Evolutionary conservation across 1,139 yeast species (phyloP), one percentile per base, ranked within the genome.

Genomic region (Magnusiomyces ingens): DNA sequence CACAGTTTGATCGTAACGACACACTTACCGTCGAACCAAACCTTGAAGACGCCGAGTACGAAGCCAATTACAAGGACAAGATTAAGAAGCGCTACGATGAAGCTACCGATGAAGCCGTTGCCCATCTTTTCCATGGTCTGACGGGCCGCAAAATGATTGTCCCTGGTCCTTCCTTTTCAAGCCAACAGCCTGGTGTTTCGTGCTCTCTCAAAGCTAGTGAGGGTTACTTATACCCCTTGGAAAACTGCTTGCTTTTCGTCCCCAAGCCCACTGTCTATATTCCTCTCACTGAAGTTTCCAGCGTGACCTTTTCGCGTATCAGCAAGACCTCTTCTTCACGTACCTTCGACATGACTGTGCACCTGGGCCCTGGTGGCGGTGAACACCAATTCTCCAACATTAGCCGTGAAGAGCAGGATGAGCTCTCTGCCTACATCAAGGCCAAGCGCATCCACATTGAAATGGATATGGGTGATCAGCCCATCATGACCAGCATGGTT

Each of bases 131-230:
- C 70, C 84, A 86, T 66, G 99, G 99, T 2, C 77, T 93, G 58
- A 84, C 96, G 10, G 95, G 88, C 60, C 82, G 91, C 62, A 84
- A 91, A 64, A 81, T 93, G 58, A 81, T 87, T 43, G 82, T 84
- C 46, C 96, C 98, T 0, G 95, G 96, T n/a, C 37, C 37, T 6
- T 76, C 85, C 2, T 91, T 81, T 74, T 79, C 79, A 60, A 85
- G 95, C 5, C 70, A 67, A 42, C 93, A 86, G 64, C 87, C 95
- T 11, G 97, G 95, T 11, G 84, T 93, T 49, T 78, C 90, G 19
- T 91, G 99, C 72, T 88, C 97, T 15, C 80, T 89, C 62, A 93
- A 91, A 71, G 99, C 98, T 0, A 86, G 89, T 52, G 99, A 93
- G 72, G 99, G 99, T 42, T 86, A 89, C 63, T 73, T 93, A 57